Conservation (phyloP, 1,284 basidiomycete genomes). For the Chondrostereum purpureum region DNA sequence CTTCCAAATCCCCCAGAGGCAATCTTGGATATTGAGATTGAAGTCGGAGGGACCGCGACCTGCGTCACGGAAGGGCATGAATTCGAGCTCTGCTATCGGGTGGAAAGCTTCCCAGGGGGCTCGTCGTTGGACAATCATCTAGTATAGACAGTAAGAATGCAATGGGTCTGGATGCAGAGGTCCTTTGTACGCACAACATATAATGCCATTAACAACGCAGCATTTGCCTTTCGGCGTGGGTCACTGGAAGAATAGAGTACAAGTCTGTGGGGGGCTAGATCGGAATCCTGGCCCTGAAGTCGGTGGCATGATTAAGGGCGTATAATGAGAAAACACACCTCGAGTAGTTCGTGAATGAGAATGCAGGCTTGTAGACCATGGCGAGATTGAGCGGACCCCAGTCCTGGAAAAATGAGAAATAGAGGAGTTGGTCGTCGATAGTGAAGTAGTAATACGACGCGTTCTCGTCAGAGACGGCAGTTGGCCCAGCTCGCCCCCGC, state of each 20-base stretch:
- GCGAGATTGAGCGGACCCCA: constrained; percentile 92
- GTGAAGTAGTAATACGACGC: constrained; percentile 80
- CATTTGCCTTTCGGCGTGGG: constrained; percentile 86
- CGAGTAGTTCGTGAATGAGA: constrained; percentile 81
- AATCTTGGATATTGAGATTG: constrained; percentile 88
- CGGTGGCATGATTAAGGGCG: constrained; percentile 22
- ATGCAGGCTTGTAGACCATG: constrained; percentile 95
- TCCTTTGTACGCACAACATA: constrained; percentile 63
- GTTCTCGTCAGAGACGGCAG: constrained; percentile 58
- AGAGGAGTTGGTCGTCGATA: constrained; percentile 87
- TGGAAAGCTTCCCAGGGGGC: constrained; percentile 95
- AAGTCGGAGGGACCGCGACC: constrained; percentile 92
- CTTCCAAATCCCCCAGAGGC: constrained; percentile 93
- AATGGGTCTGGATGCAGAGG: constrained; percentile 13
- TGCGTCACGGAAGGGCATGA: constrained; percentile 95
- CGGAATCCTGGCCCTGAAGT: constrained; percentile 53
- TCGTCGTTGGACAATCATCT: constrained; percentile 92
- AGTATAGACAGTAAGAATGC: constrained; percentile 12
- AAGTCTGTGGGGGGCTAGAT: constrained; percentile 61
- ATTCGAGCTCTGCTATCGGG: constrained; percentile 85
- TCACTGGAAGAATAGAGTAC: constrained; percentile 88
- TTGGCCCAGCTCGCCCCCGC: constrained; percentile 48
- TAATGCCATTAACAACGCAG: constrained; percentile 86
- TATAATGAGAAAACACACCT: constrained; percentile 41
- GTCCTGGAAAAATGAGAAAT: constrained; percentile 92